A percentile compares a stretch with the other conserved stretches of the same genome.
Conservation (phyloP, 2,329 filamentous ascomycete species). For the Alternaria alternata region DNA sequence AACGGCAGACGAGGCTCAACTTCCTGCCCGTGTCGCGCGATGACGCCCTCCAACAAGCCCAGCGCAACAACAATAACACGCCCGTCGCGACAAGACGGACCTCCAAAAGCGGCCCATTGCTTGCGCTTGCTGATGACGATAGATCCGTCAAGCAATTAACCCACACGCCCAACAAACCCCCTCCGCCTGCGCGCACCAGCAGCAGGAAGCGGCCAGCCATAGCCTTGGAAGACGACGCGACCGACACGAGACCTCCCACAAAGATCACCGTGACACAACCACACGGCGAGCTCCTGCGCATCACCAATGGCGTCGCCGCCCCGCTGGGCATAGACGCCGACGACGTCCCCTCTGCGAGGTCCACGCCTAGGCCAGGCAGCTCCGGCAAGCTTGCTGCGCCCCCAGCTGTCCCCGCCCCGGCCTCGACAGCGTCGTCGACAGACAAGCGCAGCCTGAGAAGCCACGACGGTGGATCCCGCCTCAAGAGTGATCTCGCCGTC, state of each 20-base stretch:
- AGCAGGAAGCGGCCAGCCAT: slow-evolving; percentile 45
- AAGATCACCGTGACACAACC: slow-evolving; percentile 55
- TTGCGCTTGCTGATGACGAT: slow-evolving; percentile 32
- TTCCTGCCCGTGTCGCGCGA: slow-evolving; percentile 41
- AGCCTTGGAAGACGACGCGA: slow-evolving; percentile 32
- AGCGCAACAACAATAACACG: slow-evolving; percentile 26
- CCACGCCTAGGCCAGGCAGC: slow-evolving; percentile 43
- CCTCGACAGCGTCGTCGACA: slow-evolving; percentile 38
- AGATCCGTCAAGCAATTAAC: slow-evolving; percentile 23
- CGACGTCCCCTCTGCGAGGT: slow-evolving; percentile 40
- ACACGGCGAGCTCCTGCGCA: slow-evolving; percentile 53
- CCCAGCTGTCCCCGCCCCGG: slow-evolving; percentile 28
- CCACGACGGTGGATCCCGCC: slow-evolving; percentile 79
- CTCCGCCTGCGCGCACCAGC: slow-evolving; percentile 31
- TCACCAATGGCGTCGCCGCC: slow-evolving; percentile 54
- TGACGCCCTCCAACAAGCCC: slow-evolving; percentile 29
- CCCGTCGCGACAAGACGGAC: slow-evolving; percentile 39
- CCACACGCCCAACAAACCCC: slow-evolving; percentile 21
- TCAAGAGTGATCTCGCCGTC: slow-evolving; percentile 88
- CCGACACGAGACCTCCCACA: slow-evolving; percentile 50
- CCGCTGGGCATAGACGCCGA: slow-evolving; percentile 46
- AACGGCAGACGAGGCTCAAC: slow-evolving; percentile 42
- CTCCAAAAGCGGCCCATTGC: slow-evolving; percentile 34
- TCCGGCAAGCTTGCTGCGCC: slow-evolving; percentile 34
- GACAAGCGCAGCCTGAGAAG: slow-evolving; percentile 83